phyloP scores from a whole-genome alignment of 495 filamentous ascomycete genomes.

The Sphaerosporella brunnea region DNA sequence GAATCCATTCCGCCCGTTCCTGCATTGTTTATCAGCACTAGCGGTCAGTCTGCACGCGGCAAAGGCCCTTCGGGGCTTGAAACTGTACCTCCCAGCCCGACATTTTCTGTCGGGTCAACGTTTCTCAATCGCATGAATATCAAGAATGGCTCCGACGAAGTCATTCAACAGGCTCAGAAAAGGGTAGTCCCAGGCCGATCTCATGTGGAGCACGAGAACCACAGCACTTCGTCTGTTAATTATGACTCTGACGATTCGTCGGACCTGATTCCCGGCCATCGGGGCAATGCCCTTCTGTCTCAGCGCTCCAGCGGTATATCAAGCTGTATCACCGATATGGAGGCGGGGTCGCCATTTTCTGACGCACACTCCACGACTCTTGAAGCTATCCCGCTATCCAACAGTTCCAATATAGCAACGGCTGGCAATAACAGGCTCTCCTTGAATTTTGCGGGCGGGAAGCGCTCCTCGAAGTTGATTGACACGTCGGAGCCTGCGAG shows the following conservation, averaged over 20 bases:
- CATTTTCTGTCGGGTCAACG: slow-evolving; percentile 47
- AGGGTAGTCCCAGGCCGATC: slow-evolving; percentile 10
- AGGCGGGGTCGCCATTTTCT: slow-evolving; percentile 22
- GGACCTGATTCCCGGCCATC: slow-evolving; percentile 18
- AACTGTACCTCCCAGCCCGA: slow-evolving; percentile 31
- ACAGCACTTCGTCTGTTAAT: slow-evolving; percentile 19
- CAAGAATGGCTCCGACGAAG: slow-evolving; percentile 25
- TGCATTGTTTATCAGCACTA: slow-evolving; percentile 24
- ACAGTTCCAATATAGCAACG: slow-evolving; percentile 7
- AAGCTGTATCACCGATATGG: slow-evolving; percentile 24
- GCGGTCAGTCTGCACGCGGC: slow-evolving; percentile 28
- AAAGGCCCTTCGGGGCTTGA: slow-evolving; percentile 9
- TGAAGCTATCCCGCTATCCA: slow-evolving; percentile 13
- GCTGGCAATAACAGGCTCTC: slow-evolving; percentile 8
- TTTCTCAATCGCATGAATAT: slow-evolving; percentile 42
- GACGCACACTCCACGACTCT: slow-evolving; percentile 18
- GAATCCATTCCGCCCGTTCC: slow-evolving; percentile 36
- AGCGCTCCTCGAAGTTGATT: not conserved
- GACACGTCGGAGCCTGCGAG: slow-evolving; percentile 5
- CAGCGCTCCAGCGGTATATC: slow-evolving; percentile 22
- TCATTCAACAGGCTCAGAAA: not conserved
- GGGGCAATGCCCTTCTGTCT: slow-evolving; percentile 13
- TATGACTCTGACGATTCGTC: slow-evolving; percentile 17
- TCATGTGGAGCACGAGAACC: slow-evolving; percentile 15
- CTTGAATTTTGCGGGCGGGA: slow-evolving; percentile 7